These are phyloP conservation scores for Parasitella parasitica DNA, from an alignment of 371 early-diverging fungal species.

Conservation along the genomic window DNA sequence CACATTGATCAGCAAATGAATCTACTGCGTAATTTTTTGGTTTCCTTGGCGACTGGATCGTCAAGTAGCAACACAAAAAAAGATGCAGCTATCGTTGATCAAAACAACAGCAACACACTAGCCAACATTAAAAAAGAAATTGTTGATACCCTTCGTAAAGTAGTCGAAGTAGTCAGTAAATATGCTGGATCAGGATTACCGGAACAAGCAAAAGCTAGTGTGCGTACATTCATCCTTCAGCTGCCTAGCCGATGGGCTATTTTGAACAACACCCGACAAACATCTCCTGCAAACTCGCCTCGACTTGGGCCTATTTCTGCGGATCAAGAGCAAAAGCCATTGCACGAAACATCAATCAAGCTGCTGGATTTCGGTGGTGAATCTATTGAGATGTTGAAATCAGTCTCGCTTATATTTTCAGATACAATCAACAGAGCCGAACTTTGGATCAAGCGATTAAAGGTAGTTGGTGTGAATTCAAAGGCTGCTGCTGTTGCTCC, in stretches of 20 bases:
- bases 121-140: conserved; percentile 68
- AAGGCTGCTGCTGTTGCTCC: not conserved
- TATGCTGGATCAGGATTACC: conserved; percentile 89
- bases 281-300: conserved; percentile 38
- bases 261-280: conserved; percentile 34
- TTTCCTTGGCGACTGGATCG: conserved; percentile 43
- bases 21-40: conserved; percentile 63
- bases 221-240: conserved; percentile 83
- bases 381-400: conserved; percentile 77
- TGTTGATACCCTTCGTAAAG: conserved; percentile 82
- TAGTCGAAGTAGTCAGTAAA: conserved; percentile 83
- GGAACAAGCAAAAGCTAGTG: conserved; percentile 78
- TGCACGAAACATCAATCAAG: conserved; percentile 47
- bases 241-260: conserved; percentile 86
- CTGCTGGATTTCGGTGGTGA: conserved; percentile 77
- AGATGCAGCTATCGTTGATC: not conserved
- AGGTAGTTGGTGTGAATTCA: conserved; percentile 28
- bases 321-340: not conserved
- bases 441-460: conserved; percentile 64
- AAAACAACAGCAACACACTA: not conserved
- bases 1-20: conserved; percentile 79
- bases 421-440: conserved; percentile 84
- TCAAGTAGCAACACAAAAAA: conserved; percentile 6
- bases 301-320: conserved; percentile 39
- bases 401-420: conserved; percentile 78